Evolutionary conservation across 306 rosid genomes (phyloP).

Genomic region (Quercus gilva): DNA sequence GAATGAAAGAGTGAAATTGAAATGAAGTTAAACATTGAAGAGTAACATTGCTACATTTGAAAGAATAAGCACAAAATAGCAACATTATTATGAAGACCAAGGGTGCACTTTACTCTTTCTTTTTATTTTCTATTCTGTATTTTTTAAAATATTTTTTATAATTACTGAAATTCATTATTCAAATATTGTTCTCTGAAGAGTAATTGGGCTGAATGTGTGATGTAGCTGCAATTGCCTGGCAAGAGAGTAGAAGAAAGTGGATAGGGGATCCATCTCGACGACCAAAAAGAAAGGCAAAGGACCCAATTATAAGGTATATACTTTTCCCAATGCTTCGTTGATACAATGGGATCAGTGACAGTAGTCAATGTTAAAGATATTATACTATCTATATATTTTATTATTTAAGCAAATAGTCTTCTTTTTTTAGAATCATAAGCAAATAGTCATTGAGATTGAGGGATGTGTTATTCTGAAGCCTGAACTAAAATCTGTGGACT

Average conservation of each 20-base stretch:
- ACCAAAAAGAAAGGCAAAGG: slow-evolving; percentile 57
- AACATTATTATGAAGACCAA: no score
- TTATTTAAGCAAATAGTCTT: background rate
- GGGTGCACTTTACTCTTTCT: background rate
- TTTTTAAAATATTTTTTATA: background rate
- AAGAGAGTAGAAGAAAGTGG: slow-evolving; percentile 86
- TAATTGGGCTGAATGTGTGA: slow-evolving; percentile 24
- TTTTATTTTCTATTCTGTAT: background rate
- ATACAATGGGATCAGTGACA: background rate
- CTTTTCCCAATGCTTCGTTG: background rate
- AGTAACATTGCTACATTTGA: no score
- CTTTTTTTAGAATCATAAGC: no score
- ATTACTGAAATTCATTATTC: background rate
- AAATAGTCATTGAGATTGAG: no score
- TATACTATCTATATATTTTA: background rate
- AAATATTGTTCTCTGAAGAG: background rate
- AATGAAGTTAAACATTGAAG: no score
- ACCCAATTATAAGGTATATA: slow-evolving; percentile 77
- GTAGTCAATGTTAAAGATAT: background rate
- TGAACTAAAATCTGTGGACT: no score
- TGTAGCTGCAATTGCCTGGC: slow-evolving; percentile 82
- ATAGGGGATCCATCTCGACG: slow-evolving; percentile 61
- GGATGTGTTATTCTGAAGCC: no score
- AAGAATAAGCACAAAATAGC: no score
- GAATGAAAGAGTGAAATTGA: no score